Evolutionary conservation across 345 rosid species (phyloP).

Genomic region (Rhizophora apiculata): DNA sequence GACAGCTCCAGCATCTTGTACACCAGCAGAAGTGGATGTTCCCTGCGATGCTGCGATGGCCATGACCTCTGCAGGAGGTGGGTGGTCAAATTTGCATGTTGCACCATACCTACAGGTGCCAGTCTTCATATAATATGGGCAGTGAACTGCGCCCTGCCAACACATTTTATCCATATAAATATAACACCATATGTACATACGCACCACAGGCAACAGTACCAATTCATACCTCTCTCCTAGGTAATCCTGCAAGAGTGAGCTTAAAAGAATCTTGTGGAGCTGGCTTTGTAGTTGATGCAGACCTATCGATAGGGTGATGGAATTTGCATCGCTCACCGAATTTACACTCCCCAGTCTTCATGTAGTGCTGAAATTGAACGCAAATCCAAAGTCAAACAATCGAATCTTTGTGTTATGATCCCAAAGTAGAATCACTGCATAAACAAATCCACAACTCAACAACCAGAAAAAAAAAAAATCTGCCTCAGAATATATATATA

Average conservation of each 20-base stretch:
- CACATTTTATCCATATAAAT: constrained; percentile 11
- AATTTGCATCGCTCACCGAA: constrained; percentile 80
- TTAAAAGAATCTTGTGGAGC: constrained; percentile 45
- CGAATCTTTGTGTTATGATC: background rate
- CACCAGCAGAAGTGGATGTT: constrained; percentile 22
- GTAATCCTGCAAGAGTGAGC: constrained; percentile 91
- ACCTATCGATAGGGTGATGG: constrained; percentile 79
- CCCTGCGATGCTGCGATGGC: constrained; percentile 42
- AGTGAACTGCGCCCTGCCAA: constrained; percentile 62
- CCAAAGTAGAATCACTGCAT: background rate
- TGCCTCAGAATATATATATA: background rate
- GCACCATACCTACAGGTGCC: constrained; percentile 84
- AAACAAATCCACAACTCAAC: background rate
- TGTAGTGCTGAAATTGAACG: constrained; percentile 54
- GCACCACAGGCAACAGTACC: background rate
- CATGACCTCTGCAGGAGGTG: constrained; percentile 91
- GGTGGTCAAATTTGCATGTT: constrained; percentile 90
- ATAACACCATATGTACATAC: background rate
- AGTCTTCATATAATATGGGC: constrained; percentile 95
- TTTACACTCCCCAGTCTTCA: constrained; percentile 93
- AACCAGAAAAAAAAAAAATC: background rate
- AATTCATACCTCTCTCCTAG: constrained; percentile 80
- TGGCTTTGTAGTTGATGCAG: constrained; percentile 43
- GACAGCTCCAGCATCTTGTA: constrained; percentile 19
- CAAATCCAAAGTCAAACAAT: background rate